A percentile compares a stretch with the other conserved stretches of the same genome.
These are phyloP conservation scores for Colletotrichum sidae DNA, from an alignment of 2,329 filamentous ascomycete species.

Conservation along the genomic window DNA sequence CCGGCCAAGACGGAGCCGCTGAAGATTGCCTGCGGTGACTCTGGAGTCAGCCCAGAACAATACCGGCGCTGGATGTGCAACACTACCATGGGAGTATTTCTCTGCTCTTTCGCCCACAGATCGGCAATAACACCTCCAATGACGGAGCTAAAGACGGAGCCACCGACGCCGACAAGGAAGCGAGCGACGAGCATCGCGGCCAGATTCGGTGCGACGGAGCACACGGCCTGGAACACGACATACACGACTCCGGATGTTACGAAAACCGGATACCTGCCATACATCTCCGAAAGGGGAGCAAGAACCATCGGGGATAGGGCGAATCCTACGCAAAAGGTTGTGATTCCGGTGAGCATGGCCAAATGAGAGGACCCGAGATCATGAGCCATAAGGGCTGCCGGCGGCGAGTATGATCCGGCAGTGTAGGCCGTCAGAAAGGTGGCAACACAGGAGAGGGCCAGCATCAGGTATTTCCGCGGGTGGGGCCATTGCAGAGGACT, in stretches of 20 bases:
- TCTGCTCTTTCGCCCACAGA: conserved; percentile 80
- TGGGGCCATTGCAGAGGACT: conserved; percentile 81
- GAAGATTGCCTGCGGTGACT: conserved; percentile 69
- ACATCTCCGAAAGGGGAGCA: conserved; percentile 89
- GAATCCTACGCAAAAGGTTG: conserved; percentile 85
- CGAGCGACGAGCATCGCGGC: conserved; percentile 80
- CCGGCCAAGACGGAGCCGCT: conserved; percentile 82
- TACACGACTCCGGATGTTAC: conserved; percentile 79
- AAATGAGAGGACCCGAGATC: conserved; percentile 74
- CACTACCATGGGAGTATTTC: conserved; percentile 83
- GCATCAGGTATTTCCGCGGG: conserved; percentile 75
- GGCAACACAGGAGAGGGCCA: conserved; percentile 79
- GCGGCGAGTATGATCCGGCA: conserved; percentile 83
- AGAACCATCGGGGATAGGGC: conserved; percentile 87
- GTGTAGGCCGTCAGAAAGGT: conserved; percentile 84
- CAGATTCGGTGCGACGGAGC: conserved; percentile 76
- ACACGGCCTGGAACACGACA: conserved; percentile 77
- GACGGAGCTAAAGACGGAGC: conserved; percentile 85
- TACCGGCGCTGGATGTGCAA: not conserved
- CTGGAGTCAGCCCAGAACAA: not conserved
- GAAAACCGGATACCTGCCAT: conserved; percentile 87
- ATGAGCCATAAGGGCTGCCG: conserved; percentile 71
- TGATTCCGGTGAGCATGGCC: conserved; percentile 81
- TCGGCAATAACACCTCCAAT: conserved; percentile 93
- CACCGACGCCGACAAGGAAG: conserved; percentile 82